phyloP scores from a whole-genome alignment of 768 basidiomycete species.

The Podaxis carcinomalis region DNA sequence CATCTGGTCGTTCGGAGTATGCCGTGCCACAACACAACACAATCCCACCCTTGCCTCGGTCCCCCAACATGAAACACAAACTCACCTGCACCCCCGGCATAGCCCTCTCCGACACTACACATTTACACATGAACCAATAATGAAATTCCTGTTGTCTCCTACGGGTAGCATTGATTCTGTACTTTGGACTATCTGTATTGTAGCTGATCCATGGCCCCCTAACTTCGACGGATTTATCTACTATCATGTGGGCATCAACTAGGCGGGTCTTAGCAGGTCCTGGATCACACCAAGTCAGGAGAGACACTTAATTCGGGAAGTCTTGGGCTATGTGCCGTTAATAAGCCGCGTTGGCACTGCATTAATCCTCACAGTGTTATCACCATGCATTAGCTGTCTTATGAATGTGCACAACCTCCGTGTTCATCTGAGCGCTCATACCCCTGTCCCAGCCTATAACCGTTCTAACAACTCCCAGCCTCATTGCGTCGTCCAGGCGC shows the following conservation, averaged over 20 bases:
- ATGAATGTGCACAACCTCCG: not conserved
- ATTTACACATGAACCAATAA: not conserved
- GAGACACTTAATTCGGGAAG: not conserved
- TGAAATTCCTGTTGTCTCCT: not conserved
- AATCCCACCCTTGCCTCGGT: constrained; percentile 1
- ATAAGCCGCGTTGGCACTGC: not conserved
- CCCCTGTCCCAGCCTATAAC: not conserved
- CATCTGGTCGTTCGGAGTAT: constrained; percentile 15
- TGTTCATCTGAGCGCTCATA: not conserved
- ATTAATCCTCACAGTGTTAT: not conserved
- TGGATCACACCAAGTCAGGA: too few relatives aligned
- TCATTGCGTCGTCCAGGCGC: not conserved
- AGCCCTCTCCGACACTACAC: not conserved
- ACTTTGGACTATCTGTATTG: too few relatives aligned
- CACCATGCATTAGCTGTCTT: not conserved
- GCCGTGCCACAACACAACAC: constrained; percentile 15
- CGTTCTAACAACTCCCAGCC: not conserved
- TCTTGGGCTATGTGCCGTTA: not conserved
- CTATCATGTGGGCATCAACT: too few relatives aligned
- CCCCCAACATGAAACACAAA: not conserved
- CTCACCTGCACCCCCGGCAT: not conserved
- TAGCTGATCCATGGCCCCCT: too few relatives aligned
- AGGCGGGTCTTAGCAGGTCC: too few relatives aligned
- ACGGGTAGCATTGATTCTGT: not conserved
- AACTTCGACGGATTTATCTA: too few relatives aligned